Percentiles rank a stretch among this genome's conserved stretches.
These are phyloP conservation scores for Arachnomyces sp. DNA, from an alignment of 2,329 filamentous ascomycete genomes.

Conservation along the genomic window DNA sequence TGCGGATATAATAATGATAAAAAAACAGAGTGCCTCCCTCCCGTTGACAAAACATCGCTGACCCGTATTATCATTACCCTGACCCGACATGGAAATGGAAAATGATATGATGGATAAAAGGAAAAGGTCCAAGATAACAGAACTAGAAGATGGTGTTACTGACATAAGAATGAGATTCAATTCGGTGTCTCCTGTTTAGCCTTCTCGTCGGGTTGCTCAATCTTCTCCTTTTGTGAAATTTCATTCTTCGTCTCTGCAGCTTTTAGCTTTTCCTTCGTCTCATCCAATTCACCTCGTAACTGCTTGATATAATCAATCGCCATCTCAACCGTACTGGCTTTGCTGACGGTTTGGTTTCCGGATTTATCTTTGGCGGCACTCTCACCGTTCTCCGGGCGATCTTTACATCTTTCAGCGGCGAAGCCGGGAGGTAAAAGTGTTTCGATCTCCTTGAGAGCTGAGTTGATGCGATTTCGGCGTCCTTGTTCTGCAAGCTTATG, in stretches of 20 bases:
- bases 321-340: conserved; percentile 94
- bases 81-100: too few relatives aligned
- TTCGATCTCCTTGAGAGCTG: conserved; percentile 84
- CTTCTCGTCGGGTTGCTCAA: background rate
- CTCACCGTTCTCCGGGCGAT: conserved; percentile 31
- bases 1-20: too few relatives aligned
- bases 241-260: conserved; percentile 53
- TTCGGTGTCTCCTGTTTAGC: background rate
- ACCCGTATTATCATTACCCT: too few relatives aligned
- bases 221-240: conserved; percentile 24
- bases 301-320: conserved; percentile 93
- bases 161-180: too few relatives aligned
- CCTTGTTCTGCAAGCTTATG: conserved; percentile 98
- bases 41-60: too few relatives aligned
- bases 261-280: conserved; percentile 56
- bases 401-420: conserved; percentile 35
- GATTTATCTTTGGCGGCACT: conserved; percentile 43
- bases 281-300: conserved; percentile 64
- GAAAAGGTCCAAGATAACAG: too few relatives aligned
- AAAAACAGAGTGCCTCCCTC: too few relatives aligned
- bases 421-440: conserved; percentile 61
- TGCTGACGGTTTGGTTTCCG: conserved; percentile 63
- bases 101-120: too few relatives aligned
- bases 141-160: too few relatives aligned
- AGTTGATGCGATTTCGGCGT: conserved; percentile 89